Base-by-base conservation (phyloP, 345 rosid species). In the Salix exigua region DNA sequence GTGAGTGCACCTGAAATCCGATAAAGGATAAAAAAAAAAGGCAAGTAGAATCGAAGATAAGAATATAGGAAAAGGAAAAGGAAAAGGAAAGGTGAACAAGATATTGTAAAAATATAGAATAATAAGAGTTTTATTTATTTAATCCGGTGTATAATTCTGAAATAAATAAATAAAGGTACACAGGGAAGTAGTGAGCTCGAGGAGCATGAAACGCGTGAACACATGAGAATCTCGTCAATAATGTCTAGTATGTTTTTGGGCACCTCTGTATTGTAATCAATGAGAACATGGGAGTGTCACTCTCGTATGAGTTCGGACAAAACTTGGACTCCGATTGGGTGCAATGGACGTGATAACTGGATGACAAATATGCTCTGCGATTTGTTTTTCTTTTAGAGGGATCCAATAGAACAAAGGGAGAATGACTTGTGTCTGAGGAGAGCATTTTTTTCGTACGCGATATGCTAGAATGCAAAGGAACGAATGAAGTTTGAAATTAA, bases 171-270 rank as follows among this genome's bases (percentile, higher is more conserved):
- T 5, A 35, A 35, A 35, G 7, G 6, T 35, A 5, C 35, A 35
- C 7, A 35, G 37, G 37, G 37, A 35, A 35, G 5, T 35, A 35
- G 37, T 35, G 37, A 35, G 55, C 31, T 26, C 10, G 31, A 26
- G 48, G 30, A 42, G 60, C 70, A 46, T 44, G 79, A 65, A 60
- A 77, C 30, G 40, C 25, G 25, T 14, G 71, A 74, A 12, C 40
- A 53, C 51, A 48, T 23, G 31, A 33, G 26, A 46, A 13, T 3
- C 6, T 61, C 70, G 31, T 1, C 23, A 7, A 14, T 2, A 16
- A 11, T 23, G 28, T 9, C 63, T 9, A 3, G 5, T n/a, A 10
- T n/a, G 62, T 13, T n/a, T n/a, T 11, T 31, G 42, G 30, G 28
- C n/a, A 19, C 18, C 35, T 37, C 2, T 6, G 4, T 42, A 9